These are phyloP conservation scores for Colletotrichum costaricense DNA, from an alignment of 2,329 filamentous ascomycete species.

Conservation along the genomic window DNA sequence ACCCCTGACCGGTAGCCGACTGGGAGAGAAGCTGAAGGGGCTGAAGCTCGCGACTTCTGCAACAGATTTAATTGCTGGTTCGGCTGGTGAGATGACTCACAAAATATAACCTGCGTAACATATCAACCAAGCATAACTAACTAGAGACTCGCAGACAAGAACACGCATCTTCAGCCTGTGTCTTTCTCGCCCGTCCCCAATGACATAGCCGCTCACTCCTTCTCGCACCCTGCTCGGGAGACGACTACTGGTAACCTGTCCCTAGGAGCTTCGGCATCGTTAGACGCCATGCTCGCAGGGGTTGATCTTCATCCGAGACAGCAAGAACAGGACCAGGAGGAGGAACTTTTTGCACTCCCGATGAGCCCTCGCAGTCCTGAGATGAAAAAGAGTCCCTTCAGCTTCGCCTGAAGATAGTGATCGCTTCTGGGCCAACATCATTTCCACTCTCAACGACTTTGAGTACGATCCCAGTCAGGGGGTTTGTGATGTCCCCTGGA, in stretches of 20 bases:
- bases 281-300: constrained; percentile 54
- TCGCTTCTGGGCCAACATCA: neutral
- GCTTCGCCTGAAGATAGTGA: constrained; percentile 46
- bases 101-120: neutral
- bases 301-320: constrained; percentile 41
- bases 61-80: constrained; percentile 67
- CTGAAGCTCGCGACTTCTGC: constrained; percentile 81
- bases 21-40: constrained; percentile 84
- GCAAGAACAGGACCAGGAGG: constrained; percentile 68
- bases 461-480: neutral
- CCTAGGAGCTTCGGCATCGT: constrained; percentile 44
- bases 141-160: neutral
- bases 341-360: constrained; percentile 88
- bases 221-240: constrained; percentile 43
- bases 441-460: neutral
- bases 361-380: constrained; percentile 89
- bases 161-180: constrained; percentile 43
- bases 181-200: constrained; percentile 45
- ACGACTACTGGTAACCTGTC: neutral
- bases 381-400: constrained; percentile 86
- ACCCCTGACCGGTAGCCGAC: constrained; percentile 72
- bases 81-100: constrained; percentile 58
- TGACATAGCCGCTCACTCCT: constrained; percentile 50
- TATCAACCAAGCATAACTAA: neutral
- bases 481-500: neutral